These are phyloP conservation scores for Verticillium zaregamsianum DNA, from an alignment of 2,329 filamentous ascomycete species.

Conservation along the genomic window DNA sequence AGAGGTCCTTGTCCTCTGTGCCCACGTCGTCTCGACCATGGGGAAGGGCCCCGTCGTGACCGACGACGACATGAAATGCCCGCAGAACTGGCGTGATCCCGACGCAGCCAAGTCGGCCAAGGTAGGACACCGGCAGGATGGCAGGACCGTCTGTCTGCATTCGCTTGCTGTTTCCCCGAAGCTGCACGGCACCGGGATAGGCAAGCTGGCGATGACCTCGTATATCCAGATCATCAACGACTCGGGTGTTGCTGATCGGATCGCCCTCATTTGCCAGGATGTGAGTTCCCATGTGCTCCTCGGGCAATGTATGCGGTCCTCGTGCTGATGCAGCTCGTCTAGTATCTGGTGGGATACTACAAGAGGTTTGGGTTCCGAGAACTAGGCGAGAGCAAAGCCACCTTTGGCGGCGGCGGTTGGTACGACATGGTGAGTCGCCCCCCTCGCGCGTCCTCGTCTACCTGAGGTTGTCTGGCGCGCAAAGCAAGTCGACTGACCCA, in stretches of 20 bases:
- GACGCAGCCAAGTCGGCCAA: constrained; percentile 21
- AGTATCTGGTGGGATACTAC: constrained; percentile 71
- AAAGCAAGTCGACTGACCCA: constrained; percentile 3
- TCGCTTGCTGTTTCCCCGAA: constrained; percentile 75
- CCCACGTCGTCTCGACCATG: constrained; percentile 73
- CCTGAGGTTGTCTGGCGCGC: neutral
- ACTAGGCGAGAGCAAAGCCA: constrained; percentile 62
- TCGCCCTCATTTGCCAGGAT: constrained; percentile 74
- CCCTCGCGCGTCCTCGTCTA: neutral
- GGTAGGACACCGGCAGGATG: constrained; percentile 68
- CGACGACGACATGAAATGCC: constrained; percentile 73
- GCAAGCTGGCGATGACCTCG: constrained; percentile 66
- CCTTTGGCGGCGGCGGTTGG: constrained; percentile 79
- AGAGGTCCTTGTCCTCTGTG: constrained; percentile 61
- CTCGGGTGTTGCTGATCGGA: constrained; percentile 64
- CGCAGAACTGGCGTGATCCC: constrained; percentile 59
- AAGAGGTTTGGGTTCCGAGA: constrained; percentile 69
- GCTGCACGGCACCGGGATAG: constrained; percentile 70
- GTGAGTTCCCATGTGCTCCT: constrained; percentile 29
- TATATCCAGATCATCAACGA: constrained; percentile 75
- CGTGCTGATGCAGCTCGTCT: neutral
- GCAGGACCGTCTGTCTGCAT: constrained; percentile 75
- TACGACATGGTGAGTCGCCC: constrained; percentile 64
- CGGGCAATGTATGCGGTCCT: neutral
- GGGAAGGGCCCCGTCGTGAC: constrained; percentile 60